Evolutionary conservation across 2,329 filamentous ascomycete species (phyloP), one percentile per base, ranked within the genome.

Genomic region (Penicillium hesseltinei): DNA sequence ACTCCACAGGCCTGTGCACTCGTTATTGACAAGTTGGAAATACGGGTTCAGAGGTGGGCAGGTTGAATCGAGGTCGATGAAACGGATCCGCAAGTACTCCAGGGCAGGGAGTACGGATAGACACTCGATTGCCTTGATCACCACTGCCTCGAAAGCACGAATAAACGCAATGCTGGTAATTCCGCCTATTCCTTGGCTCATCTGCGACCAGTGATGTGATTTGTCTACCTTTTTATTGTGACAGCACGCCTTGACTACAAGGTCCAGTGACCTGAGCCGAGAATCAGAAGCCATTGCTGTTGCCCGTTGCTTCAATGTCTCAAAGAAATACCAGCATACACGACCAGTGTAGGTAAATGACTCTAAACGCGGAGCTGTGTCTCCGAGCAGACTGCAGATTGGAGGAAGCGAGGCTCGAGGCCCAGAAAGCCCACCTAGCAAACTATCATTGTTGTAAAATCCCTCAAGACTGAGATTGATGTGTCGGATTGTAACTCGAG

Each of bases 181-280:
- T 0, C 88, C 87, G 2, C 86, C 88, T 3, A 35, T 11, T 17
- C 45, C 45, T 9, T 7, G 21, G 15, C 21, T 25, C 19, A 35
- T 23, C 31, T 47, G 45, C 5, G 19, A 35, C 45, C 31, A 47
- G 31, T 47, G 19, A 13, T 47, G 19, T 19, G 31, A 25, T 23
- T 5, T n/a, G 31, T 47, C 19, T 6, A 23, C 19, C 31, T n/a
- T 15, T 9, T n/a, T 15, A 10, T 73, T 70, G 4, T 87, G 83
- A 65, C 89, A 92, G 70, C 87, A 88, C 60, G 90, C 90, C 75
- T 90, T 90, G 54, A 91, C 86, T 0, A 87, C 87, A 44, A 91
- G 73, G 65, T 91, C 88, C 23, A 91, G 80, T 2, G 85, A 87
- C 72, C 84, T 85, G 44, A 91, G 80, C 17, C 67, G 70, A 4